Evolutionary conservation across 2,329 filamentous ascomycete genomes (phyloP).

Genomic region (Albophoma yamanashiensis): DNA sequence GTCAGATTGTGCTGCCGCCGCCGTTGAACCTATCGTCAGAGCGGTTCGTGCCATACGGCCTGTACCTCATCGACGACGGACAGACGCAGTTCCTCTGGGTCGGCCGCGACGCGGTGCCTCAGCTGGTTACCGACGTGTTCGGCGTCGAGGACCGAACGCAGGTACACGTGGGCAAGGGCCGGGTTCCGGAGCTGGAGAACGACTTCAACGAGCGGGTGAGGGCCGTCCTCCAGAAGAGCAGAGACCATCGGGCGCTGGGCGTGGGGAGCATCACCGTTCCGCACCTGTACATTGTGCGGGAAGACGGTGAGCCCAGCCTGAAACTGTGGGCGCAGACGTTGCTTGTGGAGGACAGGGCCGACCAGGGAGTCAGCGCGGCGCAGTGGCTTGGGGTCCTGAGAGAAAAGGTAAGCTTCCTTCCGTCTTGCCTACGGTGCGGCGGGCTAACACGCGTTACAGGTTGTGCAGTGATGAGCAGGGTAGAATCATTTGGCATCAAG

Average conservation of each 20-base stretch:
- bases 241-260: conserved; percentile 74
- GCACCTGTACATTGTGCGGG: conserved; percentile 84
- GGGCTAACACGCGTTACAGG: background rate
- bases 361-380: conserved; percentile 83
- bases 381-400: conserved; percentile 88
- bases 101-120: conserved; percentile 82
- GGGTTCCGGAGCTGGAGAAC: conserved; percentile 77
- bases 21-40: conserved; percentile 80
- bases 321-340: conserved; percentile 96
- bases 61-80: conserved; percentile 94
- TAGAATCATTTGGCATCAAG: background rate
- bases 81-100: conserved; percentile 98
- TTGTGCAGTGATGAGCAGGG: conserved; percentile 1
- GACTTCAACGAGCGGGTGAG: conserved; percentile 95
- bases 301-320: conserved; percentile 90
- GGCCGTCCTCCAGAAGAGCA: conserved; percentile 83
- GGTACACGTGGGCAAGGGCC: conserved; percentile 83
- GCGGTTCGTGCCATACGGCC: conserved; percentile 74
- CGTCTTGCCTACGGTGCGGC: background rate
- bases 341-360: conserved; percentile 86
- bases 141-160: conserved; percentile 73
- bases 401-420: conserved; percentile 64
- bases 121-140: conserved; percentile 83
- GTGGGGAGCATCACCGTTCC: conserved; percentile 91
- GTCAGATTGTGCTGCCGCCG: conserved; percentile 80